Evolutionary conservation across 306 rosid genomes (phyloP).

Genomic region (Vigna unguiculata): DNA sequence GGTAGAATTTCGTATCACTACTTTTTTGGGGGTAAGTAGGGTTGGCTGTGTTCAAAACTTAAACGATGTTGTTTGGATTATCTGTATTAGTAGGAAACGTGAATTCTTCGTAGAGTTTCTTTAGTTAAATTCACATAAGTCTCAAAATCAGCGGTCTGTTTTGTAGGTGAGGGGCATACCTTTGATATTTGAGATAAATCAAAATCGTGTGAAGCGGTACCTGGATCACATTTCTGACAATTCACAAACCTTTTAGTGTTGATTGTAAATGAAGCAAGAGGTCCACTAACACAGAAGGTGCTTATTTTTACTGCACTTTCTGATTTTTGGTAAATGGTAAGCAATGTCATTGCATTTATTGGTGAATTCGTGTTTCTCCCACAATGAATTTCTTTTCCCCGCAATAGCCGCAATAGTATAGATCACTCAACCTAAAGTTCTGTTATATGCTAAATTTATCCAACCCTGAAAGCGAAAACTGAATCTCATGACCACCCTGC

Average conservation of each 20-base stretch:
- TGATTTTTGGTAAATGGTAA: slow-evolving; percentile 51
- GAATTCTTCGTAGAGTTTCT: slow-evolving; percentile 33
- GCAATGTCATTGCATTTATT: slow-evolving; percentile 43
- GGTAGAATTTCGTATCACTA: neutral
- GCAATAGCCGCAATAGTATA: slow-evolving; percentile 1
- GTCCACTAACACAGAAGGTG: slow-evolving; percentile 61
- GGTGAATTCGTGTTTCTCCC: slow-evolving; percentile 28
- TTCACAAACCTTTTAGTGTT: slow-evolving; percentile 45
- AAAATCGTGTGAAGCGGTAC: slow-evolving; percentile 65
- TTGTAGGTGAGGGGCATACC: slow-evolving; percentile 83
- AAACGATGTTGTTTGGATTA: neutral
- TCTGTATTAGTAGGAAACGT: neutral
- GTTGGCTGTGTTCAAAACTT: neutral
- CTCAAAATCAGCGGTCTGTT: slow-evolving; percentile 40
- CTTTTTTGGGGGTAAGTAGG: neutral
- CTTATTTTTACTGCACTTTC: slow-evolving; percentile 64
- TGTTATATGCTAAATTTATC: slow-evolving; percentile 37
- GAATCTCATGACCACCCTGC: slow-evolving; percentile 24
- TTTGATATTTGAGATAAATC: slow-evolving; percentile 78
- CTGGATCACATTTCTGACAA: slow-evolving; percentile 53
- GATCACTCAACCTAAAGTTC: slow-evolving; percentile 32
- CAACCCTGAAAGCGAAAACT: slow-evolving; percentile 15
- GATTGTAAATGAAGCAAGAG: slow-evolving; percentile 50
- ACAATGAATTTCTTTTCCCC: slow-evolving; percentile 22
- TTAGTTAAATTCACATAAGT: neutral